phyloP scores from a whole-genome alignment of 768 basidiomycete species.

The Boletus sensibilis region DNA sequence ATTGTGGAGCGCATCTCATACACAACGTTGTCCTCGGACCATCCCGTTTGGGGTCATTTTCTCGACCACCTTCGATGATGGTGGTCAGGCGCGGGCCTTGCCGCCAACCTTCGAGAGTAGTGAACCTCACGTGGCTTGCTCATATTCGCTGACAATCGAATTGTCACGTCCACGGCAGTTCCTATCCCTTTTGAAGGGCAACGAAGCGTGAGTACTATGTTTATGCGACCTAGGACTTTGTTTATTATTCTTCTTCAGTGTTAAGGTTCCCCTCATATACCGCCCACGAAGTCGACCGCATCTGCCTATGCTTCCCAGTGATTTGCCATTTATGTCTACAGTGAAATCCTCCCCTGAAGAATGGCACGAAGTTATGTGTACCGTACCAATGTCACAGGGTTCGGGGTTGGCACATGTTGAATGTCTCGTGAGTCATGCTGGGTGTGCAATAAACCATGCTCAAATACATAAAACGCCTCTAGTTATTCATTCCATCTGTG shows the following conservation, averaged over 20 bases:
- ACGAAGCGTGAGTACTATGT: slow-evolving; percentile 41
- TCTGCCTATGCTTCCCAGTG: slow-evolving; percentile 47
- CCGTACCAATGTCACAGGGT: slow-evolving; percentile 39
- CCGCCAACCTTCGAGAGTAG: slow-evolving; percentile 47
- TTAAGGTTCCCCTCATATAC: slow-evolving; percentile 52
- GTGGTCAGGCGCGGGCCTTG: slow-evolving; percentile 33
- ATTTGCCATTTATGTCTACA: slow-evolving; percentile 51
- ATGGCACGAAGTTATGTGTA: slow-evolving; percentile 53
- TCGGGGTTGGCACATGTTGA: slow-evolving; percentile 41
- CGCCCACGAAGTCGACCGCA: slow-evolving; percentile 53
- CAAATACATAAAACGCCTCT: background rate
- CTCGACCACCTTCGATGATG: slow-evolving; percentile 46
- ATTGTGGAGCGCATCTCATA: slow-evolving; percentile 19
- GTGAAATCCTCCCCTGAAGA: slow-evolving; percentile 66
- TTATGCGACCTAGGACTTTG: background rate
- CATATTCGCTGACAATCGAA: slow-evolving; percentile 48
- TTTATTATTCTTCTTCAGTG: slow-evolving; percentile 30
- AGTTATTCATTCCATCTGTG: slow-evolving; percentile 62
- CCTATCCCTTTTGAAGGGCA: slow-evolving; percentile 45
- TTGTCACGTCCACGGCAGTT: slow-evolving; percentile 40
- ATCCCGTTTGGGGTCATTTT: slow-evolving; percentile 46
- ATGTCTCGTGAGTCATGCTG: slow-evolving; percentile 45
- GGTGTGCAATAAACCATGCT: background rate
- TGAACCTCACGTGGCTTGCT: slow-evolving; percentile 33
- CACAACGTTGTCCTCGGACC: slow-evolving; percentile 31